Evolutionary conservation across 2,329 filamentous ascomycete species (phyloP), one percentile per base, ranked within the genome.

Genomic region (Fusarium concolor): DNA sequence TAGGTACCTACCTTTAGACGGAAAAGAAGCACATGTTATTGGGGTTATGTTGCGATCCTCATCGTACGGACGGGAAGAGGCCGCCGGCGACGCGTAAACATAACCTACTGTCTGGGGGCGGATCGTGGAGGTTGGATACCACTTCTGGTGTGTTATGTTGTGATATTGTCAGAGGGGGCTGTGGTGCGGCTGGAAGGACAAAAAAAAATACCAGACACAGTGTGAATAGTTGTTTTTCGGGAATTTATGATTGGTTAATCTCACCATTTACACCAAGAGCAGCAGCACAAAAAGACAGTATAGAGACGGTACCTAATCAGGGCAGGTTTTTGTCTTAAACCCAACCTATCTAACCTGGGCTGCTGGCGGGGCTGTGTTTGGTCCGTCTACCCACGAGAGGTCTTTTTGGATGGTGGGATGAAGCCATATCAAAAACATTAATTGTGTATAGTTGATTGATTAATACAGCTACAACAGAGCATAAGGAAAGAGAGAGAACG

Each of bases 81-180:
- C 61, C 62, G 65, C 66, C 65, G 45, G 26, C 20, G 49, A 62
- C 45, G 46, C 44, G 45, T 41, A 53, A 58, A 46, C 20, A 20
- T 26, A 22, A 37, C n/a, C 20, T 24, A 38, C 18, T 12, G 44
- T 54, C 22, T 31, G 8, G 17, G n/a, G 20, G 29, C 10, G 43
- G 44, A 58, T 56, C 55, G 22, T 53, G 51, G 60, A 68, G 65
- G 51, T 43, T 52, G 46, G 49, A 60, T 44, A 20, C 51, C 47
- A 44, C 38, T 50, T 53, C 50, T 59, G 61, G 37, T 43, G 58
- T 44, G 58, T 59, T 60, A 56, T 62, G 45, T 28, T 29, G 39
- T 52, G 59, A 49, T 64, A 64, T 49, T 49, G 62, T 37, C 31
- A 59, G 49, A 60, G 64, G 65, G 65, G 65, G 60, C 59, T 68